Evolutionary conservation across 768 basidiomycete genomes (phyloP).

Genomic region (Boletus reticuloceps): DNA sequence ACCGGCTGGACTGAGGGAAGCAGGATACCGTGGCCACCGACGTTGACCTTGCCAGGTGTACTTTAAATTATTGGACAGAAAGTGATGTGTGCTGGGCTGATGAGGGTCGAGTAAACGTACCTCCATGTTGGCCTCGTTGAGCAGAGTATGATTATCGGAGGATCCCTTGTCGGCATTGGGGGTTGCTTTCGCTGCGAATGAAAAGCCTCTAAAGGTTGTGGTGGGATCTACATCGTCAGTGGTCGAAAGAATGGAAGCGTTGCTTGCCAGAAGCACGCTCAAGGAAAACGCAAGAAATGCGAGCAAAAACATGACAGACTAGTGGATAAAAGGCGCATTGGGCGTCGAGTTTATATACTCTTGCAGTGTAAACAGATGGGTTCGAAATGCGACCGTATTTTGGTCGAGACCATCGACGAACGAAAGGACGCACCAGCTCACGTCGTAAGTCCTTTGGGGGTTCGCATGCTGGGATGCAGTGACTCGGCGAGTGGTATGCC

Average conservation of each 20-base stretch:
- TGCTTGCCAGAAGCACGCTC: conserved; percentile 34
- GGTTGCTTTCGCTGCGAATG: conserved; percentile 20
- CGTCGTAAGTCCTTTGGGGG: too few relatives aligned
- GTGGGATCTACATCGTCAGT: background rate
- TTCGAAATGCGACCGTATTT: conserved; percentile 18
- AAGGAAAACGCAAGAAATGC: conserved; percentile 8
- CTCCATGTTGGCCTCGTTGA: conserved; percentile 26
- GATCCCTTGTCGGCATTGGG: conserved; percentile 17
- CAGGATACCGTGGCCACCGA: conserved; percentile 29
- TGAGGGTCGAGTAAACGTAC: conserved; percentile 14
- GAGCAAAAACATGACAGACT: conserved; percentile 13
- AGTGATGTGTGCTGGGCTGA: background rate
- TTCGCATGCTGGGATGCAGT: too few relatives aligned
- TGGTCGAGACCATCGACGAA: background rate
- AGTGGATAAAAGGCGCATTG: background rate
- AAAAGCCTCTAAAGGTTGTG: conserved; percentile 13
- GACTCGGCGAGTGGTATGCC: too few relatives aligned
- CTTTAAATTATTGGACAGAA: conserved; percentile 6
- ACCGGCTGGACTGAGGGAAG: background rate
- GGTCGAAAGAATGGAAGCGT: conserved; percentile 17
- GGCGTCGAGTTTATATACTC: background rate
- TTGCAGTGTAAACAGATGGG: background rate
- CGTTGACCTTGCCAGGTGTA: conserved; percentile 29
- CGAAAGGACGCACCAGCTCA: too few relatives aligned
- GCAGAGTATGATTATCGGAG: conserved; percentile 21